phyloP scores from a whole-genome alignment of 2,329 filamentous ascomycete genomes.

The Penicillium sp. region DNA sequence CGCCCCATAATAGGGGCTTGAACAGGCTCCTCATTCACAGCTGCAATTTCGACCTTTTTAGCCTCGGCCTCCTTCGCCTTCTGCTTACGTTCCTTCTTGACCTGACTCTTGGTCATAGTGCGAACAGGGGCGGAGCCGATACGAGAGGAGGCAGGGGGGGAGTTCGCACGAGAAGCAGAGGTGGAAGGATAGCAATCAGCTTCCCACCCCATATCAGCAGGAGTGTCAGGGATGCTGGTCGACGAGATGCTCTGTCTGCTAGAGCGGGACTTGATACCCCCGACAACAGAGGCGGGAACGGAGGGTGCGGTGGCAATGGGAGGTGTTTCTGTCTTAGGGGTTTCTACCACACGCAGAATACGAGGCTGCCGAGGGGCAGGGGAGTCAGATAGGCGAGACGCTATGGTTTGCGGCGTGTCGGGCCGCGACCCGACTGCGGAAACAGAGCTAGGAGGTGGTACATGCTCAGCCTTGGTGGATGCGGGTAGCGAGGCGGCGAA shows the following conservation, averaged over 20 bases:
- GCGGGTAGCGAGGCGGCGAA: conserved; percentile 24
- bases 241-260: conserved; percentile 44
- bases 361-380: conserved; percentile 37
- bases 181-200: conserved; percentile 50
- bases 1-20: conserved; percentile 56
- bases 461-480: conserved; percentile 21
- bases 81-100: conserved; percentile 50
- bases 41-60: conserved; percentile 35
- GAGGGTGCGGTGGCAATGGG: conserved; percentile 28
- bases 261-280: conserved; percentile 26
- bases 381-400: conserved; percentile 34
- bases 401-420: conserved; percentile 38
- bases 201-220: conserved; percentile 52
- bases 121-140: conserved; percentile 53
- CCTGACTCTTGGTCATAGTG: conserved; percentile 53
- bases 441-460: conserved; percentile 22
- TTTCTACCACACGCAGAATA: conserved; percentile 51
- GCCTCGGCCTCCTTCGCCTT: conserved; percentile 42
- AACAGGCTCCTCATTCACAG: conserved; percentile 43
- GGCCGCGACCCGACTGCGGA: conserved; percentile 41
- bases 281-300: conserved; percentile 23
- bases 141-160: conserved; percentile 45
- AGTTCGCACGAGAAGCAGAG: conserved; percentile 53
- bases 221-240: conserved; percentile 52
- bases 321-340: conserved; percentile 44